phyloP scores from a whole-genome alignment of 176 grass and related monocot genomes.

The Leersia perrieri region DNA sequence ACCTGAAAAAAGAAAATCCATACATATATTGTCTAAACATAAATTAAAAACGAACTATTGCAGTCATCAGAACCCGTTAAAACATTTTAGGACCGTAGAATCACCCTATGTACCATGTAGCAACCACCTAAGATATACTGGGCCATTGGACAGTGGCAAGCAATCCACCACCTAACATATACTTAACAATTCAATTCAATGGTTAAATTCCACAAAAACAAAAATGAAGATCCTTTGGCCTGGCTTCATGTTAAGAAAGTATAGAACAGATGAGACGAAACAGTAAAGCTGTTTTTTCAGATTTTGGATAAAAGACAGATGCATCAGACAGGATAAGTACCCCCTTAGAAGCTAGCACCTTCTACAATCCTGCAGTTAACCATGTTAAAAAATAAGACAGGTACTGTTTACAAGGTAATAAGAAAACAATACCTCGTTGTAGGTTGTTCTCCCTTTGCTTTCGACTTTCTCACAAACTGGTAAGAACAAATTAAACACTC shows the following conservation, averaged over 20 bases:
- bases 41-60: neutral
- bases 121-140: neutral
- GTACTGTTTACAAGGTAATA: conserved; percentile 11
- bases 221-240: neutral
- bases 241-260: neutral
- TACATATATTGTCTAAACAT: neutral
- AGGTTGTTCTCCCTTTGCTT: conserved; percentile 99
- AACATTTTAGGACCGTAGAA: neutral
- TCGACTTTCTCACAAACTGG: conserved; percentile 98
- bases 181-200: neutral
- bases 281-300: neutral
- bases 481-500: conserved; percentile 25
- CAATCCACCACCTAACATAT: no score
- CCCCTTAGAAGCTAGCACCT: neutral
- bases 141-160: no score
- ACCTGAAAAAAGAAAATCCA: conserved; percentile 58
- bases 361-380: neutral
- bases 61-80: neutral
- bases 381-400: conserved; percentile 2
- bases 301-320: neutral
- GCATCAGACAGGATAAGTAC: neutral
- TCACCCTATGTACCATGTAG: neutral
- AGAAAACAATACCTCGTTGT: conserved; percentile 78
- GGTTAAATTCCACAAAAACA: neutral
- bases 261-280: neutral